A percentile compares a stretch with the other conserved stretches of the same genome.
phyloP scores from a whole-genome alignment of 2,329 filamentous ascomycete genomes.

The Monosporascus ibericus region DNA sequence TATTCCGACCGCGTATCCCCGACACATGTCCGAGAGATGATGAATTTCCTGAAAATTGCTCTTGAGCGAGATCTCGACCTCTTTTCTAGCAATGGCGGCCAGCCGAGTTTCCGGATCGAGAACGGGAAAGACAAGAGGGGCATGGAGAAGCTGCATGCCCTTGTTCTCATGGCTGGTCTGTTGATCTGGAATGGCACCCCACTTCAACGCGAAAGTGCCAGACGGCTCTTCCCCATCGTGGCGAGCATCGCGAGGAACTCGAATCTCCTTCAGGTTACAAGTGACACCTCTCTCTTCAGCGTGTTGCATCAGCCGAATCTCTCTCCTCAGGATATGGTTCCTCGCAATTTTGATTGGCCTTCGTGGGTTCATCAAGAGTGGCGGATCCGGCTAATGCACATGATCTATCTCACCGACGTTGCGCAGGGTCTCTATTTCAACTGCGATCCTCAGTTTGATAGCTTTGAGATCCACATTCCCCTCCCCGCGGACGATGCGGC shows the following conservation, averaged over 20 bases:
- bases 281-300: constrained; percentile 45
- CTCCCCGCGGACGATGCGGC: constrained; percentile 67
- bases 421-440: constrained; percentile 69
- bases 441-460: constrained; percentile 54
- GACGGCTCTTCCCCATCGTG: constrained; percentile 51
- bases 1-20: constrained; percentile 60
- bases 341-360: constrained; percentile 56
- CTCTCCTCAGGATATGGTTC: constrained; percentile 37
- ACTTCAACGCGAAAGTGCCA: constrained; percentile 57
- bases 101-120: constrained; percentile 31
- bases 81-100: constrained; percentile 31
- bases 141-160: constrained; percentile 62
- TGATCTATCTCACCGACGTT: constrained; percentile 58
- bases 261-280: constrained; percentile 49
- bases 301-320: constrained; percentile 54
- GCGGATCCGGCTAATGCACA: constrained; percentile 58
- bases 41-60: constrained; percentile 55
- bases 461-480: constrained; percentile 59
- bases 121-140: constrained; percentile 33
- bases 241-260: constrained; percentile 51
- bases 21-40: constrained; percentile 60
- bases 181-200: constrained; percentile 67
- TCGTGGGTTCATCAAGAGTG: constrained; percentile 67
- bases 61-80: constrained; percentile 51
- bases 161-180: constrained; percentile 55